Evolutionary conservation across 2,329 filamentous ascomycete genomes (phyloP), one percentile per base, ranked within the genome.

Genomic region (Drechslerella dactyloides): DNA sequence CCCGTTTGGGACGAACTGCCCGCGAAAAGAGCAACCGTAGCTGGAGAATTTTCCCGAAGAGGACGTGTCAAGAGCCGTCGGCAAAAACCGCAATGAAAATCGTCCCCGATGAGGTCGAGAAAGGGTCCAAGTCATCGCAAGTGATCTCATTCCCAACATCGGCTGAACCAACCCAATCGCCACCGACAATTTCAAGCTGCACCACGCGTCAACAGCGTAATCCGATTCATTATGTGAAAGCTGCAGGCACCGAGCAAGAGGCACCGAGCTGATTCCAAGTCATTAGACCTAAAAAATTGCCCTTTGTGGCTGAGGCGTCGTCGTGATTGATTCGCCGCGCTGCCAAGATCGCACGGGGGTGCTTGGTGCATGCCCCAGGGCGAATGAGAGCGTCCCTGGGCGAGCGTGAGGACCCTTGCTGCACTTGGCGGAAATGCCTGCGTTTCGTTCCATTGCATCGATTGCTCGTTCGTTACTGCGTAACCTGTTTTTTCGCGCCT

Each of bases 261-360:
- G 37, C 37, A 42, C 37, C 37, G 15, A 42, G 37, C 37, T 42
- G 48, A n/a, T n/a, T n/a, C n/a, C n/a, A 21, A 52, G 37, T 37
- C 48, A 33, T 44, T 57, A 56, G 17, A 56, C 19, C 42, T 13
- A n/a, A 61, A 46, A 46, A 15, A 57, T n/a, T 35, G 6, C 11
- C n/a, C 13, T 35, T 21, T 69, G 65, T 69, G 65, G 65, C 65
- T 69, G 48, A 54, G 53, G 65, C 52, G 57, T 35, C 52, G 57
- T 35, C 44, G 35, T 35, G n/a, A 15, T 15, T 15, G 2, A 13
- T n/a, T 17, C 10, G 6, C 11, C 17, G 8, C 10, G 6, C 11
- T 24, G 8, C 7, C 4, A 23, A 23, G 48, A 30, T 53, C 17
- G n/a, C 51, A 24, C 44, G 33, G n/a, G 46, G 52, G 40, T 44